A percentile compares a stretch with the other conserved stretches of the same genome.
These are phyloP conservation scores for Nyssa sinensis DNA, from an alignment of 148 eudicot genomes.

Conservation along the genomic window DNA sequence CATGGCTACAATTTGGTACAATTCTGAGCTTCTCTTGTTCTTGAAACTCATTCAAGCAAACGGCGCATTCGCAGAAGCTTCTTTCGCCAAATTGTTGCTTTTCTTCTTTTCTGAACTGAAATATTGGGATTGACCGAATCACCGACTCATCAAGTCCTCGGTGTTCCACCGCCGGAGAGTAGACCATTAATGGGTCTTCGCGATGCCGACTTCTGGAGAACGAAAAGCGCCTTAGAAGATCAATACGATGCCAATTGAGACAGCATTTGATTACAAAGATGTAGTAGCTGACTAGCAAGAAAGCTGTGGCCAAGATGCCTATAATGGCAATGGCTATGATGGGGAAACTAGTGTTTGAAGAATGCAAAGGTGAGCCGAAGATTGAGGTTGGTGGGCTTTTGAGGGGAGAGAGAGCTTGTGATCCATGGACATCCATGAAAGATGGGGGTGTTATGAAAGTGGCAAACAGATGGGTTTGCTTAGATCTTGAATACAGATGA, in stretches of 20 bases:
- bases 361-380: constrained; percentile 19
- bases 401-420: constrained; percentile 7
- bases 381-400: constrained; percentile 14
- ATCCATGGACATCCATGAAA: constrained; percentile 25
- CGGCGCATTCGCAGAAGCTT: constrained; percentile 58
- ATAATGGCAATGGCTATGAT: constrained; percentile 75
- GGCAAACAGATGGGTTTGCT: neutral
- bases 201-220: constrained; percentile 25
- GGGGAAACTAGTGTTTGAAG: constrained; percentile 51
- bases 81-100: neutral
- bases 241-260: constrained; percentile 54
- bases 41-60: constrained; percentile 71
- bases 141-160: constrained; percentile 68
- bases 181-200: constrained; percentile 15
- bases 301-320: constrained; percentile 67
- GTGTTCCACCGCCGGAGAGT: constrained; percentile 23
- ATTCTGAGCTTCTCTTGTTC: constrained; percentile 65
- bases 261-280: constrained; percentile 86
- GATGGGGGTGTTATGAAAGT: neutral
- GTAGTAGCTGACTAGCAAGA: constrained; percentile 68
- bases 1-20: constrained; percentile 74
- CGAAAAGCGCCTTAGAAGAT: constrained; percentile 42
- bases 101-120: constrained; percentile 34
- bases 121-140: constrained; percentile 71
- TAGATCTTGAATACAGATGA: constrained; percentile 16